Evolutionary conservation across 148 eudicot species (phyloP), one percentile per base, ranked within the genome.

Genomic region (Vaccinium vitisidaea): DNA sequence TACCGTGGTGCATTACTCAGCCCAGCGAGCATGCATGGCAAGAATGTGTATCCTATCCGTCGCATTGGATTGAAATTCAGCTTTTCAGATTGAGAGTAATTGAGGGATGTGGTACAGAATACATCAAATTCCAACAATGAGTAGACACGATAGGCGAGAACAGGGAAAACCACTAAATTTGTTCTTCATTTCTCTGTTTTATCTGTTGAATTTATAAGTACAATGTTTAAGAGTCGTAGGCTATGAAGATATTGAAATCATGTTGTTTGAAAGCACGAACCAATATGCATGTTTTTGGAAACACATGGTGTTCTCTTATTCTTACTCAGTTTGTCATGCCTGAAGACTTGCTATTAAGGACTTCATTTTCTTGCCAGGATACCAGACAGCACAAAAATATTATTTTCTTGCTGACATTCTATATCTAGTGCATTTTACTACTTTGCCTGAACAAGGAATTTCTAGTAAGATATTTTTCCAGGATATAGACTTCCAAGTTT

Each of bases 11-110:
- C 99, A 84, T 89, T 92, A 85, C 97, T 94, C n/a, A 96, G 90
- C 86, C 99, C 99, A 87, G 99, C 97, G 58, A 96, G 94, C 76
- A 94, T 95, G 80, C 99, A 96, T 70, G 99, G 99, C 92, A 96
- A 88, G 92, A 96, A 94, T 61, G 99, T 96, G 84, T 93, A 96
- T 81, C 98, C 99, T 75, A 93, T 91, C 98, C 93, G 92, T 82
- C 11, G 53, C 77, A 48, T 27, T 8, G 53, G 58, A 73, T 23
- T 58, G 81, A 84, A 50, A 77, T 54, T 78, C 15, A 81, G 75
- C 76, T 52, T 71, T 78, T 52, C 32, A 8, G 16, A 84, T 55
- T 53, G 78, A 84, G 15, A 53, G 43, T 79, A 21, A 87, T 7
- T 36, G 30, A 48, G 30, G 27, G 30, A 32, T 16, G 14, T 6